Percentiles rank a stretch among this genome's conserved stretches.
Evolutionary conservation across 2,329 filamentous ascomycete genomes (phyloP).

Genomic region (Pseudocercospora fuligena): DNA sequence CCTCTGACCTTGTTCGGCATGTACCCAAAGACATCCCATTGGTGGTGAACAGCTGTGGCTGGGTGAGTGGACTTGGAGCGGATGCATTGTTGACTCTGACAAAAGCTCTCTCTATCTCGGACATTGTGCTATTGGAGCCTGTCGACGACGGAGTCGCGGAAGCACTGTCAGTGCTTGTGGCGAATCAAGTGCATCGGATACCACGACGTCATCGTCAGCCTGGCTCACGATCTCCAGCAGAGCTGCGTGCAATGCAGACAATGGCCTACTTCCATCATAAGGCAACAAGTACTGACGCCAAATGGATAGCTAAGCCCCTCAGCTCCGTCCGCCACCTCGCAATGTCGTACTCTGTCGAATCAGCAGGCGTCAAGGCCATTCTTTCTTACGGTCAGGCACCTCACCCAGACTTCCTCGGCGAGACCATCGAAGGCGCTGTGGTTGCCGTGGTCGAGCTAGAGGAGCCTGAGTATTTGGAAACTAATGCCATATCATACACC

Average conservation of each 20-base stretch:
- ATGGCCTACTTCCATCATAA: constrained; percentile 75
- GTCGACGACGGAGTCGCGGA: constrained; percentile 58
- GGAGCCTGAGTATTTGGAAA: constrained; percentile 18
- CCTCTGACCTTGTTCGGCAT: constrained; percentile 64
- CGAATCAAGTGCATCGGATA: constrained; percentile 53
- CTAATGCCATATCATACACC: constrained; percentile 43
- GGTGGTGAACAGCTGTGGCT: constrained; percentile 75
- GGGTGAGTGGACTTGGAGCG: constrained; percentile 72
- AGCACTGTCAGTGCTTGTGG: constrained; percentile 28
- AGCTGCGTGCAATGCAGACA: constrained; percentile 75
- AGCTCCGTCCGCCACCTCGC: constrained; percentile 64
- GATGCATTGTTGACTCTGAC: constrained; percentile 67
- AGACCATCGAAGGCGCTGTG: constrained; percentile 72
- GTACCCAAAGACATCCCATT: constrained; percentile 61
- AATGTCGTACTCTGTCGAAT: constrained; percentile 61
- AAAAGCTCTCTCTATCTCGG: constrained; percentile 58
- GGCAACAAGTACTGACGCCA: neutral
- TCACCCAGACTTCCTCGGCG: constrained; percentile 61
- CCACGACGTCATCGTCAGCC: constrained; percentile 65
- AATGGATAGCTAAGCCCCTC: constrained; percentile 62
- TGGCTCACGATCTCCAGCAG: constrained; percentile 64
- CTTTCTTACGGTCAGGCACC: constrained; percentile 70
- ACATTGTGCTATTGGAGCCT: constrained; percentile 71
- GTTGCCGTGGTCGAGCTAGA: constrained; percentile 66
- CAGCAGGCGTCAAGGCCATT: constrained; percentile 65